Conservation (phyloP, 331 rosid species). For the Spiraea crenata region DNA sequence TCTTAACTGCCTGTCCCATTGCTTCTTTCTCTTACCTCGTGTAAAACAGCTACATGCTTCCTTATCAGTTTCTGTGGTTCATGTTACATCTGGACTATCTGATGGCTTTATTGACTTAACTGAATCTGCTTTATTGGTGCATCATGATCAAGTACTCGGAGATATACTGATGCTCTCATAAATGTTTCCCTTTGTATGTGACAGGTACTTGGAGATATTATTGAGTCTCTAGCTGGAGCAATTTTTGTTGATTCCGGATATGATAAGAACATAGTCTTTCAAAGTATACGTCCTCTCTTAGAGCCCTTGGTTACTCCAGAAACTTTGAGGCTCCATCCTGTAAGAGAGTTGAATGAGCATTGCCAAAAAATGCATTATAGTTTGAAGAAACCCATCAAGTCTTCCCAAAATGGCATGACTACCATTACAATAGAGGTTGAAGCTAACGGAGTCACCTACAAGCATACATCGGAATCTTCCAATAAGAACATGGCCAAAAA, state of each 20-base stretch:
- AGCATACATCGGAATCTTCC: constrained; percentile 16
- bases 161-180: not conserved
- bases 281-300: constrained; percentile 65
- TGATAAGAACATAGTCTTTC: constrained; percentile 47
- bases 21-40: no score
- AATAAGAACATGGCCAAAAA: constrained; percentile 41
- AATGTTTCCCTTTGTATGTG: constrained; percentile 12
- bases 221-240: constrained; percentile 93
- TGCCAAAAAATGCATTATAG: constrained; percentile 43
- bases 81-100: no score
- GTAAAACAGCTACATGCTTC: no score
- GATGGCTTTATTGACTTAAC: no score
- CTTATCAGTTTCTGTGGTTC: no score
- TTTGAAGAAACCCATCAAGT: constrained; percentile 9
- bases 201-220: constrained; percentile 82
- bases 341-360: constrained; percentile 44
- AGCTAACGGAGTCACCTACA: constrained; percentile 40
- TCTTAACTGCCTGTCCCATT: no score
- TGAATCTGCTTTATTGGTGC: no score
- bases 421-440: constrained; percentile 43
- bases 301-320: constrained; percentile 74
- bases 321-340: constrained; percentile 54
- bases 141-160: not conserved
- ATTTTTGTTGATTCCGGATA: constrained; percentile 74
- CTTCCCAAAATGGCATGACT: constrained; percentile 19